Percentiles rank a stretch among this genome's conserved stretches.
These are phyloP conservation scores for Cutaneotrichosporon sp. DNA, from an alignment of 1,284 basidiomycete species.

Conservation along the genomic window DNA sequence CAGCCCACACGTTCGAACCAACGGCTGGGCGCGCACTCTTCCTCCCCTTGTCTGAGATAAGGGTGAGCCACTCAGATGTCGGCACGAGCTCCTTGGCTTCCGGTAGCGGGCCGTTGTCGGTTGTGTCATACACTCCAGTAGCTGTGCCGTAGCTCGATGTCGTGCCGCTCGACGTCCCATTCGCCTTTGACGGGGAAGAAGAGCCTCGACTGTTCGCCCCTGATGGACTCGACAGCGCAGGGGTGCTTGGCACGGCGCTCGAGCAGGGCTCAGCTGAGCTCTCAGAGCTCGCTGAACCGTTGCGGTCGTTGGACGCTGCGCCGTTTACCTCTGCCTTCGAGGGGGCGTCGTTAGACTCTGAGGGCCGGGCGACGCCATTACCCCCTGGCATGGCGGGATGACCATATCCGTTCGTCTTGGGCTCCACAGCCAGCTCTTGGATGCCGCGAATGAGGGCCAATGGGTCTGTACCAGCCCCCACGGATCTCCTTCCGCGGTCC, in stretches of 20 bases:
- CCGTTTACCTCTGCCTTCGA: too few relatives aligned
- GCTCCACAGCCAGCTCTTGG: neutral
- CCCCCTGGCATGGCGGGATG: neutral
- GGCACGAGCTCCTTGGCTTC: conserved; percentile 29
- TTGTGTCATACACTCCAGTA: neutral
- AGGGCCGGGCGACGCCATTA: too few relatives aligned
- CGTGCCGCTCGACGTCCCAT: too few relatives aligned
- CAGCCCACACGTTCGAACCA: conserved; percentile 54
- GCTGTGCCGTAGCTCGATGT: too few relatives aligned
- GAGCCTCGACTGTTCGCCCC: too few relatives aligned
- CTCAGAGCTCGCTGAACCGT: too few relatives aligned
- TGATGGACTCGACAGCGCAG: too few relatives aligned
- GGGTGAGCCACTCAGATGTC: conserved; percentile 39
- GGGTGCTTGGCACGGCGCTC: too few relatives aligned
- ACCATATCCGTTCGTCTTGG: neutral
- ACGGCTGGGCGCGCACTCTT: neutral
- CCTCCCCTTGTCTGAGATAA: conserved; percentile 21
- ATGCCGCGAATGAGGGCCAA: conserved; percentile 11
- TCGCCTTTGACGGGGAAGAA: too few relatives aligned
- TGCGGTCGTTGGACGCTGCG: too few relatives aligned
- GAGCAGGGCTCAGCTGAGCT: too few relatives aligned
- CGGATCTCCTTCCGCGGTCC: conserved; percentile 8
- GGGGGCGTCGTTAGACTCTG: too few relatives aligned
- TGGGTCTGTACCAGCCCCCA: conserved; percentile 21
- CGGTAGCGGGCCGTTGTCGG: conserved; percentile 25